Evolutionary conservation across 2,329 filamentous ascomycete genomes (phyloP).

Genomic region (Apiospora phragmitis): DNA sequence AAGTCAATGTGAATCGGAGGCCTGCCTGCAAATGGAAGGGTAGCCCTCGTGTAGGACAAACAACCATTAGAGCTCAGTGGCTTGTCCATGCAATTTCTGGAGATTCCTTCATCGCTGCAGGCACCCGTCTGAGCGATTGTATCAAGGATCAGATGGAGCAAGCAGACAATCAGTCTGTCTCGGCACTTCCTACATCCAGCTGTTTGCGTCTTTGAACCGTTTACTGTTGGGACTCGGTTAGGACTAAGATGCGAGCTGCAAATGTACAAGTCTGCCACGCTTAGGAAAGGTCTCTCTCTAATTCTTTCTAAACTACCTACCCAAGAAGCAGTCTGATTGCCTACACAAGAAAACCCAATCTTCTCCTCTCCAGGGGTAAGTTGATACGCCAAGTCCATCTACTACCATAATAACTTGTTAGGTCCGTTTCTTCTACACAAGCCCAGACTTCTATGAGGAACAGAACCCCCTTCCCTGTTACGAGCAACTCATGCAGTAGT

Average conservation of each 20-base stretch:
- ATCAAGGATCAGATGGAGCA: not conserved
- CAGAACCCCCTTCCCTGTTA: not conserved
- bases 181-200: not conserved
- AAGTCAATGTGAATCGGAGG: not conserved
- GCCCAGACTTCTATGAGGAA: not conserved
- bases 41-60: not conserved
- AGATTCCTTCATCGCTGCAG: not conserved
- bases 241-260: not conserved
- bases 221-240: not conserved
- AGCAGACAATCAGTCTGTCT: not conserved
- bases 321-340: not conserved
- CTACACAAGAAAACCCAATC: not conserved
- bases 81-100: not conserved
- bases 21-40: not conserved
- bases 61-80: not conserved
- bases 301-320: not conserved
- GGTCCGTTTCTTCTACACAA: not conserved
- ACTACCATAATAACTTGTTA: not conserved
- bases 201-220: not conserved
- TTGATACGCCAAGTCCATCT: not conserved
- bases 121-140: not conserved
- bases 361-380: not conserved
- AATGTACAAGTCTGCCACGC: not conserved
- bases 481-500: slow-evolving; percentile 21
- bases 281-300: not conserved